phyloP scores from a whole-genome alignment of 306 rosid genomes.

The Cucurbita maxima region DNA sequence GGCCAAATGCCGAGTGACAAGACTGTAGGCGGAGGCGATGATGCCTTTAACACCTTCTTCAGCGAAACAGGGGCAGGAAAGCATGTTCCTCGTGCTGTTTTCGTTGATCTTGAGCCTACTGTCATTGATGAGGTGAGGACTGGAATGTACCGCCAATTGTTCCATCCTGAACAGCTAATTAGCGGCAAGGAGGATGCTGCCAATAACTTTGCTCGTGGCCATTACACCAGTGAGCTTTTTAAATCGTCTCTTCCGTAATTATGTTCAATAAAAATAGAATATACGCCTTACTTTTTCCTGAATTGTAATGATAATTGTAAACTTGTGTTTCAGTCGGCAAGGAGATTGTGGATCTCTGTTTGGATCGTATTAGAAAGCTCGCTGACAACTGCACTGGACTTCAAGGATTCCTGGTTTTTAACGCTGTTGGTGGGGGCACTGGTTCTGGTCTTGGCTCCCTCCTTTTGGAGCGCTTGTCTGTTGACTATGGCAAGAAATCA shows the following conservation, averaged over 20 bases:
- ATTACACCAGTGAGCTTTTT: conserved; percentile 49
- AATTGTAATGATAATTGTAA: not conserved
- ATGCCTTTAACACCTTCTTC: conserved; percentile 24
- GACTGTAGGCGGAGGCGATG: conserved; percentile 73
- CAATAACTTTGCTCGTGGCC: conserved; percentile 96
- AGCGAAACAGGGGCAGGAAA: conserved; percentile 68
- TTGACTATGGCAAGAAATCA: conserved; percentile 84
- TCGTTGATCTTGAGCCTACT: conserved; percentile 84
- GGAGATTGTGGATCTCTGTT: conserved; percentile 82
- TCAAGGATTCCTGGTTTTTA: conserved; percentile 81
- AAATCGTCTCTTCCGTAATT: not conserved
- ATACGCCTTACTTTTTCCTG: not conserved
- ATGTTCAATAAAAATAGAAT: not conserved
- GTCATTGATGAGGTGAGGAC: conserved; percentile 91
- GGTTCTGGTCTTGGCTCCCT: conserved; percentile 93
- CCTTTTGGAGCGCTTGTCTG: conserved; percentile 73
- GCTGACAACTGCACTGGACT: conserved; percentile 95
- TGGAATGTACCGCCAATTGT: conserved; percentile 76
- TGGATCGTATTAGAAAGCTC: conserved; percentile 84
- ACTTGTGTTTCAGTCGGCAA: conserved; percentile 44
- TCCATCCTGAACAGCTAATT: conserved; percentile 88
- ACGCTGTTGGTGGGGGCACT: conserved; percentile 93
- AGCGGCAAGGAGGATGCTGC: conserved; percentile 97
- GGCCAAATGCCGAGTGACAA: conserved; percentile 89
- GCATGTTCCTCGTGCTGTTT: conserved; percentile 32